These are phyloP conservation scores for Aegilops bicornis DNA, from an alignment of 176 grass and related monocot genomes.

Conservation along the genomic window DNA sequence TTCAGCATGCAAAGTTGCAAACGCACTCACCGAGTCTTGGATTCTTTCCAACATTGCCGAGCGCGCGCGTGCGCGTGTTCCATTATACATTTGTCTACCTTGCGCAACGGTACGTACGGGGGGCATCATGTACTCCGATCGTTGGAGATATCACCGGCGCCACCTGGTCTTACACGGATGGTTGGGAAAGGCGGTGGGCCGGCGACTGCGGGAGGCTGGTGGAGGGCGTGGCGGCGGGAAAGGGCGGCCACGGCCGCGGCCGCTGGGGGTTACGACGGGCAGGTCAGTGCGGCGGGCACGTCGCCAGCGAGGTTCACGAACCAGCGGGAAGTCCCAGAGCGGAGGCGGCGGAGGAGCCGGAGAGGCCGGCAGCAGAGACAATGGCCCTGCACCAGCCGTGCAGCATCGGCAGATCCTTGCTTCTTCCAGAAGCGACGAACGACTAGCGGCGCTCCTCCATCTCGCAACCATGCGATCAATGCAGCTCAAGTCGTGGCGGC, in stretches of 20 bases:
- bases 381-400: not conserved
- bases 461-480: not conserved
- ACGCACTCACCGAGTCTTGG: too few species aligned
- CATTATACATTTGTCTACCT: too few species aligned
- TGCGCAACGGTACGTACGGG: not conserved
- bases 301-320: not conserved
- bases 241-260: not conserved
- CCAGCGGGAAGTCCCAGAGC: not conserved
- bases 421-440: not conserved
- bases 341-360: not conserved
- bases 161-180: not conserved
- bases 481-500: not conserved
- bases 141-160: not conserved
- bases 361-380: not conserved
- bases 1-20: too few species aligned
- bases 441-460: not conserved
- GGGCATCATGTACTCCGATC: not conserved
- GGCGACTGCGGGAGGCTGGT: not conserved
- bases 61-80: too few species aligned
- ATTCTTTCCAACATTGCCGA: too few species aligned
- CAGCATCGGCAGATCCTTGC: not conserved
- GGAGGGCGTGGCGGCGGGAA: not conserved
- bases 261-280: not conserved
- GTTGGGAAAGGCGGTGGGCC: not conserved
- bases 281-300: not conserved